phyloP scores from a whole-genome alignment of 768 basidiomycete species.

The Auriscalpium orientale region DNA sequence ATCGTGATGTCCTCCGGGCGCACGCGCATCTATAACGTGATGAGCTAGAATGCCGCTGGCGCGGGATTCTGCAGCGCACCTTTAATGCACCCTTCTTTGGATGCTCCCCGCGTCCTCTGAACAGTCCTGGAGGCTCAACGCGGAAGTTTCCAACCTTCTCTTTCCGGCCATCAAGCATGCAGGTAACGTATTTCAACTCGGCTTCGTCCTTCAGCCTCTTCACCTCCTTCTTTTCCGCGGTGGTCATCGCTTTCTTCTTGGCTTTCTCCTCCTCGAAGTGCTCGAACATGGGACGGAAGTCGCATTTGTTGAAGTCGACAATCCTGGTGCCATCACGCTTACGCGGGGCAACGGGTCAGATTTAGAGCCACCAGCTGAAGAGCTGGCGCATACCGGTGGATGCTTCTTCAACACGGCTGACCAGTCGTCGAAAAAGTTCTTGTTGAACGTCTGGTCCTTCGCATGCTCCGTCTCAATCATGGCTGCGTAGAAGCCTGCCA shows the following conservation, averaged over 20 bases:
- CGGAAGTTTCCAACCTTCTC: constrained; percentile 99
- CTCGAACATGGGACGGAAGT: constrained; percentile 92
- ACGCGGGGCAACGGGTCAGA: not conserved
- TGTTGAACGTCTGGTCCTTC: constrained; percentile 78
- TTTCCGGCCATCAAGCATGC: constrained; percentile 90
- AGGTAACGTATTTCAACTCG: constrained; percentile 79
- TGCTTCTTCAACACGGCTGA: constrained; percentile 63
- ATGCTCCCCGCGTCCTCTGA: constrained; percentile 96
- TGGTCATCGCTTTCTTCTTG: constrained; percentile 80
- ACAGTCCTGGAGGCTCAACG: constrained; percentile 97
- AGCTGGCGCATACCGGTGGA: constrained; percentile 63
- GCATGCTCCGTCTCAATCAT: constrained; percentile 91
- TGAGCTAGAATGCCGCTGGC: not conserved
- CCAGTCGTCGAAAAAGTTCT: constrained; percentile 96
- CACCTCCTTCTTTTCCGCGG: constrained; percentile 84
- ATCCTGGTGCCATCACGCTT: constrained; percentile 73
- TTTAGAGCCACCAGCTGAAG: not conserved
- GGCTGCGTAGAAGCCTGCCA: constrained; percentile 92
- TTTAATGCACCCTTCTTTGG: constrained; percentile 95
- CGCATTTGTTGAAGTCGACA: constrained; percentile 69
- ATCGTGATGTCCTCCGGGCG: constrained; percentile 92
- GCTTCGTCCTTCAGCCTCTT: constrained; percentile 80
- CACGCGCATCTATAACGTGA: constrained; percentile 59
- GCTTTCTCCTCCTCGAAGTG: constrained; percentile 89
- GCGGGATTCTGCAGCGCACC: constrained; percentile 32